phyloP scores from a whole-genome alignment of 2,329 filamentous ascomycete genomes.

The Mycogone perniciosa region DNA sequence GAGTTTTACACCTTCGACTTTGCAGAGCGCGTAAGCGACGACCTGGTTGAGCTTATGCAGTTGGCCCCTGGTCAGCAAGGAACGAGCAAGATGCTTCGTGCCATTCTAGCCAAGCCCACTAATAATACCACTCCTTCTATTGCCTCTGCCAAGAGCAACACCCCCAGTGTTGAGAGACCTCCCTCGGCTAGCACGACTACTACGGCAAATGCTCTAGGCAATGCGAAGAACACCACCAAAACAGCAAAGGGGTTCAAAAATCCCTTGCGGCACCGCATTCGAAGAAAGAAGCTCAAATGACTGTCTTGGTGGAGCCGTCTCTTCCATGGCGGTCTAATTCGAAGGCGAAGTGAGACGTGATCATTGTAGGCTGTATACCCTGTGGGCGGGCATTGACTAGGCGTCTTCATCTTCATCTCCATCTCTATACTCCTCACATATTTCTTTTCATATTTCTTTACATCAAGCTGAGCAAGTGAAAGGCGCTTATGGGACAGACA shows the following conservation, averaged over 20 bases:
- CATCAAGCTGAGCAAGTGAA: too few species aligned
- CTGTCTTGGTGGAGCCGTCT: background rate
- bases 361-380: too few species aligned
- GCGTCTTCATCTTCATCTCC: too few species aligned
- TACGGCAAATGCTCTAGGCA: background rate
- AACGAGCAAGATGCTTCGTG: slow-evolving; percentile 13
- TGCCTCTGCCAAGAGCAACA: slow-evolving; percentile 2
- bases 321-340: background rate
- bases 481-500: too few species aligned
- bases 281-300: slow-evolving; percentile 12
- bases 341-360: too few species aligned
- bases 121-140: background rate
- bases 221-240: background rate
- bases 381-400: too few species aligned
- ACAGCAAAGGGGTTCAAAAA: slow-evolving; percentile 10
- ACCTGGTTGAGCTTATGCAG: slow-evolving; percentile 23
- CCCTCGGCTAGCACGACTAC: background rate
- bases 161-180: background rate
- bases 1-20: slow-evolving; percentile 27
- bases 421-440: too few species aligned
- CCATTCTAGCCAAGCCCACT: slow-evolving; percentile 9
- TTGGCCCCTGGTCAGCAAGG: slow-evolving; percentile 9
- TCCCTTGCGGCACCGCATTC: slow-evolving; percentile 11
- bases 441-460: too few species aligned
- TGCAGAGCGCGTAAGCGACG: slow-evolving; percentile 23